These are phyloP conservation scores for Aureobasidium leucospermi DNA, from an alignment of 2,329 filamentous ascomycete species.

Conservation along the genomic window DNA sequence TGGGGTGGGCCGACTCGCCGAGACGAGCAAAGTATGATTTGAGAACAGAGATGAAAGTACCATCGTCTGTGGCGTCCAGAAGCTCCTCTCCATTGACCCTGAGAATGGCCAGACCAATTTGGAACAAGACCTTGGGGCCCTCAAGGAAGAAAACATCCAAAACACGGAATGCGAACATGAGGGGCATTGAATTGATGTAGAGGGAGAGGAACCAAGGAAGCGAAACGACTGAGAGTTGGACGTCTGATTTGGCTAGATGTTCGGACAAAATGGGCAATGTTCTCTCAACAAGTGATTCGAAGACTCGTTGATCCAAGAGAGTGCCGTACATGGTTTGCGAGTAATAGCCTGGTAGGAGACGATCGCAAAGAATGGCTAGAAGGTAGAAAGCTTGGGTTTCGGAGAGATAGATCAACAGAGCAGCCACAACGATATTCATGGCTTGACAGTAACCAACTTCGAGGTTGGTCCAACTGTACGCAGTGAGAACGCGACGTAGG, in stretches of 20 bases:
- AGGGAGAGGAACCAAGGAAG: slow-evolving; percentile 96
- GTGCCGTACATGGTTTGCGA: slow-evolving; percentile 99
- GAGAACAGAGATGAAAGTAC: slow-evolving; percentile 90
- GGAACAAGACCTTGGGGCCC: slow-evolving; percentile 93
- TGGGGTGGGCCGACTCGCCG: slow-evolving; percentile 92
- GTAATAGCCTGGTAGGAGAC: slow-evolving; percentile 91
- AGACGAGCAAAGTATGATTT: slow-evolving; percentile 91
- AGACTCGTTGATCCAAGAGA: slow-evolving; percentile 90
- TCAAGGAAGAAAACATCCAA: slow-evolving; percentile 98
- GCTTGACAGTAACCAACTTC: slow-evolving; percentile 98
- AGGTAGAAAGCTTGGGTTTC: slow-evolving; percentile 94
- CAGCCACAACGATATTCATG: slow-evolving; percentile 98
- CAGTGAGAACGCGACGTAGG: slow-evolving; percentile 81
- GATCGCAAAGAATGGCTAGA: slow-evolving; percentile 83
- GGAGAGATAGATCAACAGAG: slow-evolving; percentile 97
- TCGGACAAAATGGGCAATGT: slow-evolving; percentile 99
- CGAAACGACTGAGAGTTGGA: slow-evolving; percentile 94
- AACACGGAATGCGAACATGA: slow-evolving; percentile 94
- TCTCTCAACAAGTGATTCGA: slow-evolving; percentile 95
- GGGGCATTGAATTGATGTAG: slow-evolving; percentile 98
- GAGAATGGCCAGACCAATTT: slow-evolving; percentile 92
- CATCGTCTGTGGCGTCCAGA: slow-evolving; percentile 86
- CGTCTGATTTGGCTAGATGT: slow-evolving; percentile 91
- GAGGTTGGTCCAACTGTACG: slow-evolving; percentile 94
- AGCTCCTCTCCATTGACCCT: slow-evolving; percentile 96